A percentile compares a stretch with the other conserved stretches of the same genome.
These are phyloP conservation scores for Cardiosporidium cionae DNA, from an alignment of 169 alveolate species.

Conservation along the genomic window DNA sequence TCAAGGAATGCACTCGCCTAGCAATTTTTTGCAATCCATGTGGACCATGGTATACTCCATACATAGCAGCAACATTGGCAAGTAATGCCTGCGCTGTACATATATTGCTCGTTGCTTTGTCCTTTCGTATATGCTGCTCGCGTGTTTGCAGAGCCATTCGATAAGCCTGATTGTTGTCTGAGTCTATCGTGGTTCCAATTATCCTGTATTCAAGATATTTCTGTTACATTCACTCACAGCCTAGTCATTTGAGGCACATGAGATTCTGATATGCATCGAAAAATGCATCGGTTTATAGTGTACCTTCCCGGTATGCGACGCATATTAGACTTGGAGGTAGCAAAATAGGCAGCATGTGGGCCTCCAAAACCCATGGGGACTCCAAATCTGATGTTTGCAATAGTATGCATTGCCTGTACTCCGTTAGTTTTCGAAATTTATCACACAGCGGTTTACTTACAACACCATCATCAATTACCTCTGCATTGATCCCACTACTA, in stretches of 20 bases:
- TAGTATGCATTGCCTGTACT: no score
- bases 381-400: constrained; percentile 49
- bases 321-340: constrained; percentile 52
- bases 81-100: constrained; percentile 78
- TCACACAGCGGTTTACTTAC: neutral
- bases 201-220: neutral
- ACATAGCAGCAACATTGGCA: constrained; percentile 72
- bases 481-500: constrained; percentile 16
- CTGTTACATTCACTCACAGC: neutral
- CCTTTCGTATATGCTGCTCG: constrained; percentile 78
- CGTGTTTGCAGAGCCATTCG: constrained; percentile 78
- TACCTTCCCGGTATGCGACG: constrained; percentile 75
- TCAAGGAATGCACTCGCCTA: constrained; percentile 41
- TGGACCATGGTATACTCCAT: constrained; percentile 66
- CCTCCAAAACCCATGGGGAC: constrained; percentile 82
- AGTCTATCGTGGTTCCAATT: constrained; percentile 62
- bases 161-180: constrained; percentile 57
- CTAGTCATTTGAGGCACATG: neutral
- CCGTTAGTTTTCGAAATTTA: no score
- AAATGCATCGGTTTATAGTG: neutral
- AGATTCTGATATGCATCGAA: no score
- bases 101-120: constrained; percentile 73
- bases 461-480: constrained; percentile 36
- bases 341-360: constrained; percentile 77
- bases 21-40: constrained; percentile 60